Conservation (phyloP, 2,329 filamentous ascomycete genomes). For the Ascochyta rabiei region DNA sequence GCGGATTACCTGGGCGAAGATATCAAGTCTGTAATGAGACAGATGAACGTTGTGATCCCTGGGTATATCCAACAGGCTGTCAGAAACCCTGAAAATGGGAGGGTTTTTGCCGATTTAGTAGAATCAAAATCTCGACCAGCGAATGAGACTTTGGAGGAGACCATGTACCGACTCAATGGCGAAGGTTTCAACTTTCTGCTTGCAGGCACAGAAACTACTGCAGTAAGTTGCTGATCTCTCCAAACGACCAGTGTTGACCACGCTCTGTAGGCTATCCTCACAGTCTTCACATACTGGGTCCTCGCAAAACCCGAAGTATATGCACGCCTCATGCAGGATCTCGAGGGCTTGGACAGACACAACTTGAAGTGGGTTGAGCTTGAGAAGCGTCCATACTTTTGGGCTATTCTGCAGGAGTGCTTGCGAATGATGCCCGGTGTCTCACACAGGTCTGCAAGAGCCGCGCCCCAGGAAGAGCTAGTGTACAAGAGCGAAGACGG, state of each 20-base stretch:
- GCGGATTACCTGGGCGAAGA: constrained; percentile 36
- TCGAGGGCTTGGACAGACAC: constrained; percentile 19
- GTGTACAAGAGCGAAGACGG: constrained; percentile 27
- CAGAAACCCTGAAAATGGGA: constrained; percentile 32
- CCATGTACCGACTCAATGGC: constrained; percentile 26
- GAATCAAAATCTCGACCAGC: constrained; percentile 27
- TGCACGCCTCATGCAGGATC: constrained; percentile 28
- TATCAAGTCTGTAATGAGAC: constrained; percentile 31
- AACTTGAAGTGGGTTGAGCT: constrained; percentile 29
- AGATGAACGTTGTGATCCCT: constrained; percentile 36
- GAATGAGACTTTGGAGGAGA: constrained; percentile 25
- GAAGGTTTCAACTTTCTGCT: constrained; percentile 36
- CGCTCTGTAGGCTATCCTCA: constrained; percentile 31
- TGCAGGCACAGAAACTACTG: constrained; percentile 35
- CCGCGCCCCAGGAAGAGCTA: constrained; percentile 29
- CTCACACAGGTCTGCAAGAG: constrained; percentile 28
- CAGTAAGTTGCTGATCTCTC: constrained; percentile 19
- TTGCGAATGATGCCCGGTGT: constrained; percentile 44
- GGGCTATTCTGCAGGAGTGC: constrained; percentile 43
- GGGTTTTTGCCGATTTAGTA: constrained; percentile 32
- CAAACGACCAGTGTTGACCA: not conserved
- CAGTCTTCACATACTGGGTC: constrained; percentile 43
- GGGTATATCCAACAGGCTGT: constrained; percentile 32
- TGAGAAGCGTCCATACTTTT: constrained; percentile 41
- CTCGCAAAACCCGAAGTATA: constrained; percentile 36